Percentiles rank a stretch among this genome's conserved stretches.
Evolutionary conservation across 1,284 basidiomycete species (phyloP).

Genomic region (Malassezia dermatis): DNA sequence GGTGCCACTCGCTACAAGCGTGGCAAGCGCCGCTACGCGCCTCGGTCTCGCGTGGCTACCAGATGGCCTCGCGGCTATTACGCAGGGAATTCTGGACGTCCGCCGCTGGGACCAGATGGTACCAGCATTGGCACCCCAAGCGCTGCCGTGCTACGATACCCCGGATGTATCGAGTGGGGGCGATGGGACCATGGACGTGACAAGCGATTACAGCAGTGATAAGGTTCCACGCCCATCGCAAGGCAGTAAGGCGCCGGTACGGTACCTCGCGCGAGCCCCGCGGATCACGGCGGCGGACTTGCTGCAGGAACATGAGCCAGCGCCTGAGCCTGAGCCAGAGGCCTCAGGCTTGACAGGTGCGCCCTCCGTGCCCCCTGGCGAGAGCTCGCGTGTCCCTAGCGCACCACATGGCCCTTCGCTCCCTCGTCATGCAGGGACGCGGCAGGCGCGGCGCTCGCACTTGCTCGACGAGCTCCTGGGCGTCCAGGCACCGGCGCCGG

Average conservation of each 20-base stretch:
- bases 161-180: background rate
- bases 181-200: constrained; percentile 1
- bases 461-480: constrained; percentile 11
- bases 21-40: background rate
- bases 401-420: background rate
- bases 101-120: background rate
- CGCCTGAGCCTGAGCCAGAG: background rate
- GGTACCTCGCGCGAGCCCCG: no score
- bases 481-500: background rate
- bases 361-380: no score
- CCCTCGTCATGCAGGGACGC: constrained; percentile 8
- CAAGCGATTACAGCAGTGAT: background rate
- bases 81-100: constrained; percentile 8
- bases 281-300: no score
- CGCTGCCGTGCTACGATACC: background rate
- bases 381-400: no score
- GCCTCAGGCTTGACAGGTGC: no score
- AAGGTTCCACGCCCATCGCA: no score
- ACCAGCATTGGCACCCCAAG: background rate
- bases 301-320: no score
- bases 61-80: constrained; percentile 1
- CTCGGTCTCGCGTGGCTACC: background rate
- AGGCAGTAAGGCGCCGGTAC: no score
- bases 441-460: constrained; percentile 6
- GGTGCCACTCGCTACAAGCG: background rate